Evolutionary conservation across 805 yeast genomes (phyloP), one percentile per base, ranked within the genome.

Genomic region (Candida morakotiae): DNA sequence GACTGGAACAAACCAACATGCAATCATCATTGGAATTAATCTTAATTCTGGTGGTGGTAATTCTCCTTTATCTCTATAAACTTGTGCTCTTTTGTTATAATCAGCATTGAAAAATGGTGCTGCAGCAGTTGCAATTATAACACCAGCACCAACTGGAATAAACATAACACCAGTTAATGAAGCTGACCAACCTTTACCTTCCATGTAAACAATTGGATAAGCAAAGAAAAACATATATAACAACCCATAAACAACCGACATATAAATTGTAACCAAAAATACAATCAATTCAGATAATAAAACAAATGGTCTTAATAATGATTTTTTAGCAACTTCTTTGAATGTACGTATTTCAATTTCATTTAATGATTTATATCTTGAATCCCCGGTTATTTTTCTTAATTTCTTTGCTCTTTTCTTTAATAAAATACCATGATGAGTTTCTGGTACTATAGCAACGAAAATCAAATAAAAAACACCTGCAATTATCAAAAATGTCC

Each of bases 351-450:
- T 43, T 48, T 56, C 47, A 39, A 63, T 47, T 40, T 63, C 60
- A 29, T 48, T 33, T 17, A 60, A 23, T 1, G 63, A 43, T 40
- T 46, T 48, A 43, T 63, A 63, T 13, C 48, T 42, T 11, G 58
- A 53, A 38, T 63, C 69, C 9, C 66, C 66, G 13, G 69, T 62
- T 7, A 32, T 10, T 33, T 59, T 51, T 35, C 67, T 52, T 42
- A 62, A 45, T 37, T 68, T 64, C 47, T 69, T 67, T 14, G 85
- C 83, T 58, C 86, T 70, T 28, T 46, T 58, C 53, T 68, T 75
- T 42, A 81, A 61, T 15, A 81, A 54, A 1, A 77, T 77, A 31
- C 71, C 66, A 45, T 71, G 76, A 48, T 79, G 81, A 23, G 87
- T 81, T 56, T 81, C 87, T 3, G 86, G 85, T 34, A 73, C 51